Evolutionary conservation across 139 green algal genomes (phyloP).

Genomic region (Parachlorella kessleri): DNA sequence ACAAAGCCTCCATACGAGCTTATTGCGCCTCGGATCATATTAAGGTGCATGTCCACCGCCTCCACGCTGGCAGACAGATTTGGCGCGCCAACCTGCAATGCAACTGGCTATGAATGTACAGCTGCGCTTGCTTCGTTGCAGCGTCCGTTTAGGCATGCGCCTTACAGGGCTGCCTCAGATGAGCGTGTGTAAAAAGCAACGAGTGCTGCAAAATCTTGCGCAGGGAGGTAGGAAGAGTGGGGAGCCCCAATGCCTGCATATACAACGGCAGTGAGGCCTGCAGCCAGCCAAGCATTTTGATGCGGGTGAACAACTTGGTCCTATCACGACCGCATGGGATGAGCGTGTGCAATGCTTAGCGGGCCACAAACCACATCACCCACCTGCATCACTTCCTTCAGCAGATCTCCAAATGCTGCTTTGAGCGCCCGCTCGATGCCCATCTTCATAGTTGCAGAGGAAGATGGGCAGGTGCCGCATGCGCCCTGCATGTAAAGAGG

Average conservation of each 20-base stretch:
- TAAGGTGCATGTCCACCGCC: slow-evolving; percentile 77
- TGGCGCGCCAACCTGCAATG: slow-evolving; percentile 50
- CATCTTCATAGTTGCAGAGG: slow-evolving; percentile 91
- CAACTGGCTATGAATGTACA: too few species aligned
- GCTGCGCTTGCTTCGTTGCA: too few species aligned
- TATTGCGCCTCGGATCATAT: slow-evolving; percentile 85
- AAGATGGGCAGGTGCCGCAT: slow-evolving; percentile 86
- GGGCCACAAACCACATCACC: background rate
- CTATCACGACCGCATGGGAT: too few species aligned
- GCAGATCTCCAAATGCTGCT: slow-evolving; percentile 49
- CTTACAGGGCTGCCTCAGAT: too few species aligned
- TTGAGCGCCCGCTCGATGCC: slow-evolving; percentile 86
- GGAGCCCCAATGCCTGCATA: too few species aligned
- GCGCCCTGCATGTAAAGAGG: slow-evolving; percentile 79
- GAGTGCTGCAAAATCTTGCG: too few species aligned
- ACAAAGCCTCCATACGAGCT: slow-evolving; percentile 76
- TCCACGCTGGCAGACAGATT: slow-evolving; percentile 50
- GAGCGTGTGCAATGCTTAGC: too few species aligned
- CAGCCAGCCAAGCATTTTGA: too few species aligned
- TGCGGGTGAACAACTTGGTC: slow-evolving; percentile 38
- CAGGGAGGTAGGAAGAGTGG: too few species aligned
- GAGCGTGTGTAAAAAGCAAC: too few species aligned
- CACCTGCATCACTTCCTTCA: slow-evolving; percentile 51
- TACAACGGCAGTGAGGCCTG: too few species aligned
- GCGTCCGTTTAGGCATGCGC: too few species aligned